phyloP scores from a whole-genome alignment of 768 basidiomycete genomes.

The Erythrobasidium yunnanense region DNA sequence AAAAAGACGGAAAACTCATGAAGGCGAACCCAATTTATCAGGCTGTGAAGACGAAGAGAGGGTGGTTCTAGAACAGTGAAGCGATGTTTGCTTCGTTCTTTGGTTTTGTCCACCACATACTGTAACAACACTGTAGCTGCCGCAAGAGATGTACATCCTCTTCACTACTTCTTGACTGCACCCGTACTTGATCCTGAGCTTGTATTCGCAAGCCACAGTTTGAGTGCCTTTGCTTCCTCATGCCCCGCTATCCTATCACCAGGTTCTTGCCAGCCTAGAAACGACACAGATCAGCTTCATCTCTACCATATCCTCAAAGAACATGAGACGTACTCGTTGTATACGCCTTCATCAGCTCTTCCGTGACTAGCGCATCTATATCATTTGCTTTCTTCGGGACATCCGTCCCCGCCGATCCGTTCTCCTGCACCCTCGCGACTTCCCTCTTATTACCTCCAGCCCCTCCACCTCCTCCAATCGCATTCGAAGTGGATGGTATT shows the following conservation, averaged over 20 bases:
- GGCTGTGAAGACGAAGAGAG: too few species aligned
- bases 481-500: background rate
- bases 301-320: background rate
- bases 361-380: slow-evolving; percentile 22
- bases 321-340: background rate
- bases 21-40: too few species aligned
- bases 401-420: background rate
- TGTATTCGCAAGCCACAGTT: slow-evolving; percentile 18
- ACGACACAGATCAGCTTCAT: background rate
- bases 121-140: too few species aligned
- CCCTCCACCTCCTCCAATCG: background rate
- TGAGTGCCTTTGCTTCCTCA: slow-evolving; percentile 15
- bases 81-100: too few species aligned
- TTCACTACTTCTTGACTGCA: background rate
- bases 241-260: slow-evolving; percentile 18
- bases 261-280: background rate
- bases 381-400: slow-evolving; percentile 22
- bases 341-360: slow-evolving; percentile 18
- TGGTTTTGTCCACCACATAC: too few species aligned
- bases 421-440: background rate
- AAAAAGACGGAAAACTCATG: too few species aligned
- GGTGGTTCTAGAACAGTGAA: too few species aligned
- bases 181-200: background rate
- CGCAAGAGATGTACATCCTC: too few species aligned
- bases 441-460: background rate